Conservation (phyloP, 345 rosid species). For the Barbarea vulgaris region DNA sequence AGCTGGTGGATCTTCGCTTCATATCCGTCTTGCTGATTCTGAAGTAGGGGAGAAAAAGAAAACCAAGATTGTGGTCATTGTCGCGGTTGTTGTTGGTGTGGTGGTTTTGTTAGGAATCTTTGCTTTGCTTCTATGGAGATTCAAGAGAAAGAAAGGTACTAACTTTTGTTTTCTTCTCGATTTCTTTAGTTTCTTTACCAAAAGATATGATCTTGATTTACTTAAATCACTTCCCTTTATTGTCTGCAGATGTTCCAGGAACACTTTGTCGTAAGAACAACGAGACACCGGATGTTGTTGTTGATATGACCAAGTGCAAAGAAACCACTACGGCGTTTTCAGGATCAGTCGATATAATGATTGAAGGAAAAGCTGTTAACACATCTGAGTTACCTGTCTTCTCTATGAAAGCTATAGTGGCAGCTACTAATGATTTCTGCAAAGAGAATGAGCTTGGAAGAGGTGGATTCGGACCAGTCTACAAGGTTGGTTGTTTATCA, state of each 20-base stretch:
- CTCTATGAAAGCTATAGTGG: slow-evolving; percentile 19
- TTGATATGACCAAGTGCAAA: slow-evolving; percentile 34
- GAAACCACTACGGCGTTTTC: slow-evolving; percentile 32
- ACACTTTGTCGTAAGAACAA: slow-evolving; percentile 34
- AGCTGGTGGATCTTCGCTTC: slow-evolving; percentile 41
- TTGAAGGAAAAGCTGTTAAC: slow-evolving; percentile 42
- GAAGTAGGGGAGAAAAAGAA: slow-evolving; percentile 43
- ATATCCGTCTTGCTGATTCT: slow-evolving; percentile 45
- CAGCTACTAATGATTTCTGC: slow-evolving; percentile 38
- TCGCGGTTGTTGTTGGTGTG: slow-evolving; percentile 46
- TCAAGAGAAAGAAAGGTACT: slow-evolving; percentile 43
- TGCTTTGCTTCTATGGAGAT: slow-evolving; percentile 39
- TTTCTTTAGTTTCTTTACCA: background rate
- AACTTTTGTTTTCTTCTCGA: background rate
- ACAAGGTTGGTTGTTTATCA: slow-evolving; percentile 38
- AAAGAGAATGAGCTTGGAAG: slow-evolving; percentile 42
- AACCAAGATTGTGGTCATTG: slow-evolving; percentile 46
- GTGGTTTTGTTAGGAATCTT: slow-evolving; percentile 39
- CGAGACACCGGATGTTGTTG: slow-evolving; percentile 28
- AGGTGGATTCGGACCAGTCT: slow-evolving; percentile 46
- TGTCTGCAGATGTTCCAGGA: slow-evolving; percentile 54
- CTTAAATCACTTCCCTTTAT: background rate
- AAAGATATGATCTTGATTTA: background rate
- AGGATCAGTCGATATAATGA: slow-evolving; percentile 43
- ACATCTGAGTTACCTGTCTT: slow-evolving; percentile 42